Evolutionary conservation across 345 rosid genomes (phyloP).

Genomic region (Boechera stricta): DNA sequence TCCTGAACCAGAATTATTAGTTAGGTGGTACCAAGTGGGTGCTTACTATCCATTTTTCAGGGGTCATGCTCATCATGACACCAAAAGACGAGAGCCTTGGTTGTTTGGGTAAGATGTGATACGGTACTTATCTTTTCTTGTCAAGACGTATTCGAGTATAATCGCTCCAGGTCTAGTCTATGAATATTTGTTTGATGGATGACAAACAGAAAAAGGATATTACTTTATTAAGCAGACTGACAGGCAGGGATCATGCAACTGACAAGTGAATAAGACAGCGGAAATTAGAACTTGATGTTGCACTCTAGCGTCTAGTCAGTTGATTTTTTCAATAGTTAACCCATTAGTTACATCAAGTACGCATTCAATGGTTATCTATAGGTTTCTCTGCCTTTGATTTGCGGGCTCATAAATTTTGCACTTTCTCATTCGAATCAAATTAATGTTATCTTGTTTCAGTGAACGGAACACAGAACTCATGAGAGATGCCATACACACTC

Average conservation of each 20-base stretch:
- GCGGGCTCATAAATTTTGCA: not conserved
- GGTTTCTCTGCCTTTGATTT: conserved; percentile 22
- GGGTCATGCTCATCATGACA: conserved; percentile 98
- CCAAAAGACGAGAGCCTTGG: conserved; percentile 99
- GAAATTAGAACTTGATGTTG: not conserved
- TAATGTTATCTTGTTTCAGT: conserved; percentile 51
- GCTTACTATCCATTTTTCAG: conserved; percentile 99
- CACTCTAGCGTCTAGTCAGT: conserved; percentile 12
- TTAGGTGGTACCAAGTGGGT: conserved; percentile 99
- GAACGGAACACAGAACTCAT: conserved; percentile 82
- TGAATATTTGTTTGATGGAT: not conserved
- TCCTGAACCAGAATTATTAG: conserved; percentile 87
- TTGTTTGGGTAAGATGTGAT: conserved; percentile 74
- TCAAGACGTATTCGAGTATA: not conserved
- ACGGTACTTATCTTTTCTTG: not conserved
- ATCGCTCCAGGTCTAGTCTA: conserved; percentile 7
- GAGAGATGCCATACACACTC: conserved; percentile 86
- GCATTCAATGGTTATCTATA: conserved; percentile 7
- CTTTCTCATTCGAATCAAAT: not conserved
- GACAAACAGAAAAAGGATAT: not conserved
- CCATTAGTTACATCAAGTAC: conserved; percentile 8
- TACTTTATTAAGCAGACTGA: not conserved
- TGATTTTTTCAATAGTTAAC: not conserved
- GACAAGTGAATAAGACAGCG: not conserved
- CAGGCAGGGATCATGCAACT: not conserved